Evolutionary conservation across 2,329 filamentous ascomycete genomes (phyloP), one percentile per base, ranked within the genome.

Genomic region (Talaromyces pinophilus): DNA sequence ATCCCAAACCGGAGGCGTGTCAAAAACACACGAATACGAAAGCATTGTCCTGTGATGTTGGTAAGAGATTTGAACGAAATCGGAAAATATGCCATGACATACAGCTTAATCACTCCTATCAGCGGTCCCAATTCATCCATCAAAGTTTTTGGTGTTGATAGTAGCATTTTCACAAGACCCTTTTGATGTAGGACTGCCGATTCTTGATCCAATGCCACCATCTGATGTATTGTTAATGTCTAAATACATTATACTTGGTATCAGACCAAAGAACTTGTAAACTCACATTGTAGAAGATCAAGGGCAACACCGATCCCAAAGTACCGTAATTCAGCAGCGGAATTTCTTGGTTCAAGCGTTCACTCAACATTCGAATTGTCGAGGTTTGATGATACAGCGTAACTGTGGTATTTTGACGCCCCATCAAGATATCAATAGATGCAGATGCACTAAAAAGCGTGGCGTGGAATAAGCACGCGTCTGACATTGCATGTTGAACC

Each of bases 311-410:
- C 50, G 50, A 54, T 30, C 50, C 50, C 50, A 54, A 30, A 54
- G 50, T 54, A 30, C 50, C 50, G 15, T 54, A 54, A 30, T 15
- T 54, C 50, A 54, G 28, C 25, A 54, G 17, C 13, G 50, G 50
- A n/a, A 33, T 3, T 30, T 54, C 25, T 3, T 54, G 50, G 17
- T 33, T 54, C 28, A 54, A 8, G 15, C 50, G 50, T n/a, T 54
- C 50, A 54, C 50, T 54, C 13, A 54, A 33, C 50, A 54, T 54
- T 33, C 22, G 13, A 30, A 54, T 54, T 5, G 50, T 54, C 50
- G 25, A 54, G 15, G 25, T 54, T 54, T 54, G 50, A 54, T 54
- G 50, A 54, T 54, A 54, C 50, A 54, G 15, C n/a, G 50, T 54
- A 15, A 54, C 25, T 30, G 25, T 10, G 2, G 25, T 30, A 33